These are phyloP conservation scores for Cystofilobasidium bisporidii DNA, from an alignment of 768 basidiomycete genomes.

Conservation along the genomic window DNA sequence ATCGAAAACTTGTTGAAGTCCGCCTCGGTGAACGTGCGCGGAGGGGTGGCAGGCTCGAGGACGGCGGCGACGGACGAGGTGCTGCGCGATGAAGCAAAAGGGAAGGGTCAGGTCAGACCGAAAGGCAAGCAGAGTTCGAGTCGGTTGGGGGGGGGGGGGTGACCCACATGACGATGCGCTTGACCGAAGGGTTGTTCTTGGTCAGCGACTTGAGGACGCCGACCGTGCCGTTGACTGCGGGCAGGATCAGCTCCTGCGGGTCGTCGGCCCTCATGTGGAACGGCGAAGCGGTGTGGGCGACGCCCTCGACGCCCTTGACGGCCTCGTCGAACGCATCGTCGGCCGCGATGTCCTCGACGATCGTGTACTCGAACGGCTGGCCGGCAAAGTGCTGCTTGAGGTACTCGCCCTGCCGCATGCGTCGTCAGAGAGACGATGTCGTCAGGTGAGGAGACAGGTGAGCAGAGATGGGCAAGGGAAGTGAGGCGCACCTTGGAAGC, in stretches of 20 bases:
- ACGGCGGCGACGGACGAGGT: slow-evolving; percentile 53
- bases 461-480: too few species aligned
- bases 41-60: slow-evolving; percentile 33
- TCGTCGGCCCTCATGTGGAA: slow-evolving; percentile 32
- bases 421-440: too few species aligned
- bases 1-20: slow-evolving; percentile 57
- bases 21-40: slow-evolving; percentile 35
- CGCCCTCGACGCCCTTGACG: slow-evolving; percentile 63
- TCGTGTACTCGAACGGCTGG: slow-evolving; percentile 54
- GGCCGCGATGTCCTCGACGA: slow-evolving; percentile 61
- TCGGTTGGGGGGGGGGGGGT: too few species aligned
- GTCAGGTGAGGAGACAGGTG: too few species aligned
- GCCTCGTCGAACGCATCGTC: slow-evolving; percentile 65
- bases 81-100: background rate
- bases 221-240: slow-evolving; percentile 63
- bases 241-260: slow-evolving; percentile 48
- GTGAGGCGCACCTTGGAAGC: slow-evolving; percentile 45
- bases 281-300: slow-evolving; percentile 38
- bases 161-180: slow-evolving; percentile 49
- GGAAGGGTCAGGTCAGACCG: background rate
- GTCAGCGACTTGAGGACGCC: slow-evolving; percentile 45
- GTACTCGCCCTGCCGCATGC: slow-evolving; percentile 48
- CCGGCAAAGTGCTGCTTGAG: slow-evolving; percentile 49
- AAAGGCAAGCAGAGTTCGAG: too few species aligned
- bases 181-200: slow-evolving; percentile 42